These are phyloP conservation scores for Oehlia diaphana DNA, from an alignment of 192 early-diverging fungal genomes.

Conservation along the genomic window DNA sequence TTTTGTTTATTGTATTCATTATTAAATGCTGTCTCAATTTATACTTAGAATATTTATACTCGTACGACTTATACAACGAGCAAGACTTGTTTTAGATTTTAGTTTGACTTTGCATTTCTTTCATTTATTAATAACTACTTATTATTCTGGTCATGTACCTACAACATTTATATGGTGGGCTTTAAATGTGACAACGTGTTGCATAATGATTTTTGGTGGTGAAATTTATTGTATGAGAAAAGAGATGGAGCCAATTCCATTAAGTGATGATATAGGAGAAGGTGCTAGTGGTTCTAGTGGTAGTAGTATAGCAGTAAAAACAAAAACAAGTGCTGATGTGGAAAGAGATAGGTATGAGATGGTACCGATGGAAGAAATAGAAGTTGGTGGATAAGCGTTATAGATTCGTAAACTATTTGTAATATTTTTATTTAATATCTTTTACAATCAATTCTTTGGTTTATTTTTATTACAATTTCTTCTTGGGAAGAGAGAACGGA, in stretches of 20 bases:
- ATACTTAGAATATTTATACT: slow-evolving; percentile 42
- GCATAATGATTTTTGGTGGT: slow-evolving; percentile 70
- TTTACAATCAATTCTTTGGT: not conserved
- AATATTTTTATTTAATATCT: not conserved
- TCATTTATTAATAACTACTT: slow-evolving; percentile 59
- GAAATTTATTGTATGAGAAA: slow-evolving; percentile 79
- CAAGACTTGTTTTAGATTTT: slow-evolving; percentile 77
- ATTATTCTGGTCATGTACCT: slow-evolving; percentile 64
- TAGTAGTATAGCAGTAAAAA: not conserved
- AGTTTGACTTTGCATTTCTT: slow-evolving; percentile 69
- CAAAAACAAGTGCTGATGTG: not conserved
- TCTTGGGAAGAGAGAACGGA: not conserved
- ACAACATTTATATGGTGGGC: slow-evolving; percentile 70
- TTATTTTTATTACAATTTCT: no score
- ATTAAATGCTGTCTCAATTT: slow-evolving; percentile 33
- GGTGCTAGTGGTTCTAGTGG: slow-evolving; percentile 12
- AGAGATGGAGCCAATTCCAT: slow-evolving; percentile 71
- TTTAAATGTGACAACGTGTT: slow-evolving; percentile 47
- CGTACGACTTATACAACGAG: slow-evolving; percentile 69
- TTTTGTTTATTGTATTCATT: not conserved
- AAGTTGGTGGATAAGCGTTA: slow-evolving; percentile 17
- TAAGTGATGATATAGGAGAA: slow-evolving; percentile 27
- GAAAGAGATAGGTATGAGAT: slow-evolving; percentile 40
- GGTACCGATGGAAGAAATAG: slow-evolving; percentile 35
- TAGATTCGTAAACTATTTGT: not conserved